Percentiles rank a stretch among this genome's conserved stretches.
Conservation (phyloP, 495 filamentous ascomycete species). For the Lichina pygmaea region DNA sequence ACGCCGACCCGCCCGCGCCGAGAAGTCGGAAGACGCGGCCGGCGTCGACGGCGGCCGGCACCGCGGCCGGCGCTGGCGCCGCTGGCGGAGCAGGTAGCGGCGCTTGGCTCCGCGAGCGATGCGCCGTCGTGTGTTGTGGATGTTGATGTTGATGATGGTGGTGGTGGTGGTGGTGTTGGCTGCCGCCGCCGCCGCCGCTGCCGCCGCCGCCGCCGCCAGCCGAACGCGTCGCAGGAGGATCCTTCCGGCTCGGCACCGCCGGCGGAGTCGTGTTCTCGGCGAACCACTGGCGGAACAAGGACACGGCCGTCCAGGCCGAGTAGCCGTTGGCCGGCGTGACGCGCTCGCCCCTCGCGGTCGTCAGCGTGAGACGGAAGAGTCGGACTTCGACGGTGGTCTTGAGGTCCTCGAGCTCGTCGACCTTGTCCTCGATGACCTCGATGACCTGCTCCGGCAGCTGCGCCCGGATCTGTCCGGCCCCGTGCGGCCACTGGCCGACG, state of each 20-base stretch:
- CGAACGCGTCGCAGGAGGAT: constrained; percentile 1
- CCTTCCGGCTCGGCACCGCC: constrained; percentile 12
- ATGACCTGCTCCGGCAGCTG: constrained; percentile 42
- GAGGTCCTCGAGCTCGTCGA: constrained; percentile 51
- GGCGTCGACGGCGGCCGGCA: constrained; percentile 17
- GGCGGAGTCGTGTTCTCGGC: constrained; percentile 51
- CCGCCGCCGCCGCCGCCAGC: constrained; percentile 5
- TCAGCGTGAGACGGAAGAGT: constrained; percentile 56
- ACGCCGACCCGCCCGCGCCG: constrained; percentile 29
- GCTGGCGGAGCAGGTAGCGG: constrained; percentile 5
- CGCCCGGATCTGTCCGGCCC: constrained; percentile 45
- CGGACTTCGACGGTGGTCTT: constrained; percentile 42
- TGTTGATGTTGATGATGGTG: no score
- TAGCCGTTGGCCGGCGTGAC: constrained; percentile 53
- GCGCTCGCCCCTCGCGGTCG: constrained; percentile 52
- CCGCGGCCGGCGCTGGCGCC: constrained; percentile 4
- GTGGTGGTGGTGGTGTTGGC: neutral
- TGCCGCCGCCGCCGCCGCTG: constrained; percentile 5
- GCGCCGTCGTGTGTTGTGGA: constrained; percentile 1
- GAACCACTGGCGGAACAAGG: constrained; percentile 71
- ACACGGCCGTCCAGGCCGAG: constrained; percentile 66
- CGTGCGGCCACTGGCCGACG: constrained; percentile 71
- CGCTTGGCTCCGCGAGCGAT: constrained; percentile 2
- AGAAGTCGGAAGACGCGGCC: constrained; percentile 51
- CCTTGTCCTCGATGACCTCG: constrained; percentile 77